Evolutionary conservation across 306 rosid species (phyloP).

Genomic region (Glycine latifolia): DNA sequence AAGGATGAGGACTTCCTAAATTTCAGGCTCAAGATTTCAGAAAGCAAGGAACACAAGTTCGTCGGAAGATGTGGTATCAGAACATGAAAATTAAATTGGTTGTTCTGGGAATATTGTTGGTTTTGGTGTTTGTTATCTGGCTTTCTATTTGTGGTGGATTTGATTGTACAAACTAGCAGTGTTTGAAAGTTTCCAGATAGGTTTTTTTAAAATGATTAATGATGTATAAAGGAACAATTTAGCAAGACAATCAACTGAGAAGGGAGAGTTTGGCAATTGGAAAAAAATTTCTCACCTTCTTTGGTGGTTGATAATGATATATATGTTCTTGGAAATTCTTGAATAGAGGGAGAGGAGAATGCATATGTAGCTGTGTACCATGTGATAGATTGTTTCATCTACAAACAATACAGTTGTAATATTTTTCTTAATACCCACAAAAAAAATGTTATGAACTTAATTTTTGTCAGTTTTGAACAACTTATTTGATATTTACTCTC

Average conservation of each 20-base stretch:
- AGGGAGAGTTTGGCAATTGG: conserved; percentile 40
- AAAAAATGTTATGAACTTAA: conserved; percentile 15
- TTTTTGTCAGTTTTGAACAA: conserved; percentile 5
- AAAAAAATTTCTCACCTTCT: conserved; percentile 25
- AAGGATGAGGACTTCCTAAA: conserved; percentile 30
- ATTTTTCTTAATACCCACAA: conserved; percentile 13
- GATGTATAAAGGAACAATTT: conserved; percentile 25
- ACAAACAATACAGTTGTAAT: conserved; percentile 34
- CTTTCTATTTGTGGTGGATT: conserved; percentile 91
- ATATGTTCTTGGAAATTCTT: conserved; percentile 32
- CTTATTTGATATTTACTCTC: background rate
- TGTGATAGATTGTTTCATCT: conserved; percentile 1
- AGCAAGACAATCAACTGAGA: conserved; percentile 24
- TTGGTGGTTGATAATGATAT: conserved; percentile 23
- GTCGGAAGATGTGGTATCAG: conserved; percentile 91
- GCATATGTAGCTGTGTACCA: conserved; percentile 16
- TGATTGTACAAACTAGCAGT: conserved; percentile 76
- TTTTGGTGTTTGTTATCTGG: conserved; percentile 82
- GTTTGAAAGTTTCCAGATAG: conserved; percentile 33
- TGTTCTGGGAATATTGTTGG: conserved; percentile 75
- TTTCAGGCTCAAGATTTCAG: conserved; percentile 83
- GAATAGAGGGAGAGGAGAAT: conserved; percentile 19
- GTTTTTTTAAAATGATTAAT: conserved; percentile 7
- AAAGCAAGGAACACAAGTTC: conserved; percentile 71
- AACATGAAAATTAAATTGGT: conserved; percentile 94